These are phyloP conservation scores for Apiotrichum montevideense DNA, from an alignment of 1,284 basidiomycete genomes.

Conservation along the genomic window DNA sequence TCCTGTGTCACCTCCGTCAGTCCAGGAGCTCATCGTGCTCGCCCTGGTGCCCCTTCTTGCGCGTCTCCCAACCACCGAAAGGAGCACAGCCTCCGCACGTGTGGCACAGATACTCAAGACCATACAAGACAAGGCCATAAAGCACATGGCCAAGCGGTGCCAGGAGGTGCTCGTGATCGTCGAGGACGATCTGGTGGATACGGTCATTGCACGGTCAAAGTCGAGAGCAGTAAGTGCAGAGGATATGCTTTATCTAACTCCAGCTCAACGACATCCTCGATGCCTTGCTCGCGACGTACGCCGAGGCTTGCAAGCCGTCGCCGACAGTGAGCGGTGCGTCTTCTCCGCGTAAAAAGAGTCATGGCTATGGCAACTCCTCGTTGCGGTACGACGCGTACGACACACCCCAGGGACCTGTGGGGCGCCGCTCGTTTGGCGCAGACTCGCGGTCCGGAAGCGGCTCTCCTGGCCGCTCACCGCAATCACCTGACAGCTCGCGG, in stretches of 20 bases:
- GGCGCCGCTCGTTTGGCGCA: too few species aligned
- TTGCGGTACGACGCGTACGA: slow-evolving; percentile 26
- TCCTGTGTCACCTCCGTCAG: slow-evolving; percentile 4
- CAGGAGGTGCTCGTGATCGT: slow-evolving; percentile 16
- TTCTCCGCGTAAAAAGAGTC: not conserved
- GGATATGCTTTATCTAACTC: not conserved
- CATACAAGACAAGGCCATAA: not conserved
- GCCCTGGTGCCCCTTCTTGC: slow-evolving; percentile 17
- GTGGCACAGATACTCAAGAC: not conserved
- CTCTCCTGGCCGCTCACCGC: not conserved
- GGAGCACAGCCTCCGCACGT: not conserved
- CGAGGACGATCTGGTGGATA: slow-evolving; percentile 6
- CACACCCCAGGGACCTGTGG: not conserved
- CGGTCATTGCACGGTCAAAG: slow-evolving; percentile 9
- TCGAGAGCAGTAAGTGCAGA: slow-evolving; percentile 14
- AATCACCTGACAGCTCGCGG: not conserved
- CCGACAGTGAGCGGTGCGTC: not conserved
- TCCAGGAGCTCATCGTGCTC: slow-evolving; percentile 27
- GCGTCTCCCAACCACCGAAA: not conserved
- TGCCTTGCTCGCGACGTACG: slow-evolving; percentile 17
- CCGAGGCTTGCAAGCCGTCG: slow-evolving; percentile 3
- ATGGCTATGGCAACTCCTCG: slow-evolving; percentile 1
- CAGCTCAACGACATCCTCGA: slow-evolving; percentile 25
- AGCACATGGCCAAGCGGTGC: slow-evolving; percentile 18
- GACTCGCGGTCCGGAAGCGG: too few species aligned